These are phyloP conservation scores for Ballota nigra DNA, from an alignment of 257 asterid species.

Conservation along the genomic window DNA sequence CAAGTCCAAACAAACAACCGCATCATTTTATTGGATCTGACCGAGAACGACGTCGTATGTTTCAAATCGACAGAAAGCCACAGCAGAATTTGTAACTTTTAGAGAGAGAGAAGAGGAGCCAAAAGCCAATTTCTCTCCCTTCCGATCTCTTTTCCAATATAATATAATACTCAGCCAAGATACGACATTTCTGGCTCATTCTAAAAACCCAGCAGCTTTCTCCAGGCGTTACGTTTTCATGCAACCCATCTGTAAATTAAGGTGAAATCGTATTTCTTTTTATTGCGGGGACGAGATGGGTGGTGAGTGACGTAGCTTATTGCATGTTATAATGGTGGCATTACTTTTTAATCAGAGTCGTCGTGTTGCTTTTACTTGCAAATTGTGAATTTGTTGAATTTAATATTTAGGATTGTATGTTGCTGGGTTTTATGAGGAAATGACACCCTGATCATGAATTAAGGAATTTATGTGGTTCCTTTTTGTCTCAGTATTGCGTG, in stretches of 20 bases:
- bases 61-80: background rate
- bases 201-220: constrained; percentile 14
- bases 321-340: constrained; percentile 17
- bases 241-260: constrained; percentile 17
- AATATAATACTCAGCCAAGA: constrained; percentile 3
- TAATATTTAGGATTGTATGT: background rate
- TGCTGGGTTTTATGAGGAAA: constrained; percentile 10
- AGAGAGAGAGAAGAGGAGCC: constrained; percentile 13
- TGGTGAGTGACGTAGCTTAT: background rate
- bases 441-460: constrained; percentile 20
- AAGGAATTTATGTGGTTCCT: background rate
- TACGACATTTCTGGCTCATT: constrained; percentile 17
- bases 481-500: constrained; percentile 5
- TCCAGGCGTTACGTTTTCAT: constrained; percentile 19
- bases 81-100: background rate
- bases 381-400: background rate
- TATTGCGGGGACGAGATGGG: background rate
- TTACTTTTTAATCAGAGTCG: background rate
- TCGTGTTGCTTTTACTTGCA: background rate
- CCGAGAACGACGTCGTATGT: constrained; percentile 18
- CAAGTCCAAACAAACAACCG: background rate
- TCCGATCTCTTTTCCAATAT: constrained; percentile 23
- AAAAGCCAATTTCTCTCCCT: constrained; percentile 21
- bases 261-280: constrained; percentile 2
- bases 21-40: background rate